Percentiles rank a stretch among this genome's conserved stretches.
These are phyloP conservation scores for Pichia sp. DNA, from an alignment of 1,139 yeast genomes.

Conservation along the genomic window DNA sequence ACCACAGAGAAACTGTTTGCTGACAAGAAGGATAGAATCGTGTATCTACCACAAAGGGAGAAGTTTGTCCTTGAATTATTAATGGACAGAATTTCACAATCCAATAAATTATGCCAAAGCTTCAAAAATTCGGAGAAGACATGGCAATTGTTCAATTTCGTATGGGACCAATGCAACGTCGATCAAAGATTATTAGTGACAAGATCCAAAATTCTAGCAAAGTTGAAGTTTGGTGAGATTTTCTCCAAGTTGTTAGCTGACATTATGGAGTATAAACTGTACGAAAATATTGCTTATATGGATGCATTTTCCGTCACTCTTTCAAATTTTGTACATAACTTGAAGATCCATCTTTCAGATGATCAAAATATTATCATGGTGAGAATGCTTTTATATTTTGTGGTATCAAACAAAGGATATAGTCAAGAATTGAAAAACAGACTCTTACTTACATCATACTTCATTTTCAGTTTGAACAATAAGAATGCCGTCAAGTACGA, in stretches of 20 bases:
- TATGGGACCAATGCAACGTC: slow-evolving; percentile 32
- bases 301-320: slow-evolving; percentile 10
- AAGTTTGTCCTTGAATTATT: slow-evolving; percentile 59
- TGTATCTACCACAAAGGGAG: slow-evolving; percentile 51
- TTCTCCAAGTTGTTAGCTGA: slow-evolving; percentile 18
- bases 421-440: slow-evolving; percentile 2
- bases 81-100: slow-evolving; percentile 57
- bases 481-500: slow-evolving; percentile 17
- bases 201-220: slow-evolving; percentile 24
- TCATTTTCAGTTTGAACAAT: slow-evolving; percentile 19
- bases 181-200: slow-evolving; percentile 9
- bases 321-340: slow-evolving; percentile 16
- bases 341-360: slow-evolving; percentile 22
- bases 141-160: slow-evolving; percentile 41
- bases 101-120: slow-evolving; percentile 23
- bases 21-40: slow-evolving; percentile 34
- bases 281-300: slow-evolving; percentile 9
- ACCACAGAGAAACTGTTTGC: slow-evolving; percentile 35
- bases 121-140: slow-evolving; percentile 37
- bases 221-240: slow-evolving; percentile 33
- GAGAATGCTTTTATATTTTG: slow-evolving; percentile 12
- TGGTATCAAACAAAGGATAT: background rate
- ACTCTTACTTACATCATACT: slow-evolving; percentile 6
- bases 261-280: slow-evolving; percentile 6
- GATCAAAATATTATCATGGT: slow-evolving; percentile 22